These are phyloP conservation scores for Rubia balearica DNA, from an alignment of 305 asterid genomes.

Conservation along the genomic window DNA sequence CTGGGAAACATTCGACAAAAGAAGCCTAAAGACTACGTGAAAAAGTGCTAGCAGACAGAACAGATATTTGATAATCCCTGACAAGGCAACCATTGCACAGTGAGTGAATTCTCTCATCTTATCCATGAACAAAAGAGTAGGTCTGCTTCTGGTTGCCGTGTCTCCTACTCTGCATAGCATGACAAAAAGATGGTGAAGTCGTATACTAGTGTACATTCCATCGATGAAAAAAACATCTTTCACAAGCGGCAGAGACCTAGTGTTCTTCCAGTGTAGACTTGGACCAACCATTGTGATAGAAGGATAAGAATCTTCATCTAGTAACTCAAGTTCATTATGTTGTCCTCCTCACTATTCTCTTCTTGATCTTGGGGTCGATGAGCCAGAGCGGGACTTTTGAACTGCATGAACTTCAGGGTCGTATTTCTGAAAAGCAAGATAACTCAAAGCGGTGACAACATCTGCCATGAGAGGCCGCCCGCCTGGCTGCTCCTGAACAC, in stretches of 20 bases:
- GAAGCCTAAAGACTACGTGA: conserved; percentile 3
- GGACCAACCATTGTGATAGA: background rate
- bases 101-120: conserved; percentile 8
- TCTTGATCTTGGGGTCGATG: conserved; percentile 36
- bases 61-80: background rate
- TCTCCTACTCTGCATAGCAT: conserved; percentile 6
- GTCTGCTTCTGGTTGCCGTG: background rate
- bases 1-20: background rate
- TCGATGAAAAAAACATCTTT: conserved; percentile 14
- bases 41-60: background rate
- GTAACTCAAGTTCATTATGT: conserved; percentile 2
- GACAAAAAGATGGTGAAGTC: conserved; percentile 2
- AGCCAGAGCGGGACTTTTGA: conserved; percentile 32
- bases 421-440: conserved; percentile 61
- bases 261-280: background rate
- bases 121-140: background rate
- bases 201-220: conserved; percentile 7
- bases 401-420: conserved; percentile 38
- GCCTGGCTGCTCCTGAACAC: conserved; percentile 69
- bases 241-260: background rate
- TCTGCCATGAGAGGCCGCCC: conserved; percentile 70
- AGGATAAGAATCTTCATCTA: conserved; percentile 2
- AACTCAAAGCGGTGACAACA: conserved; percentile 56
- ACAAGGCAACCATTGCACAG: background rate
- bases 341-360: conserved; percentile 11